Evolutionary conservation across 1,284 basidiomycete genomes (phyloP).

Genomic region (Trametes pubescens): DNA sequence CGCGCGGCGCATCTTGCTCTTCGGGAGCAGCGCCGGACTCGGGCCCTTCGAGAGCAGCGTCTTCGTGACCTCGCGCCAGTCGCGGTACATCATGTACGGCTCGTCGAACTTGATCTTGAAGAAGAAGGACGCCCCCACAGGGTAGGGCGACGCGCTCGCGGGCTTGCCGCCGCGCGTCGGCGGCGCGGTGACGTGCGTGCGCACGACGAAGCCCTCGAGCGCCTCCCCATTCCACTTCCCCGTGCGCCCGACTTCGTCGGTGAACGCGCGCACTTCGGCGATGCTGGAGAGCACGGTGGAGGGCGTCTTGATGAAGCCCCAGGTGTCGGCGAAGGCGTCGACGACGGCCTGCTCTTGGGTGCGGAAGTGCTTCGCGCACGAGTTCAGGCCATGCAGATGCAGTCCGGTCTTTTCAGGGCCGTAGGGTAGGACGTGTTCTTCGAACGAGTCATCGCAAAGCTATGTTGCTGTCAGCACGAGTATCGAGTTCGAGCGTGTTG

Average conservation of each 20-base stretch:
- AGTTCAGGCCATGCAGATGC: conserved; percentile 93
- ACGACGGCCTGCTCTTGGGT: conserved; percentile 79
- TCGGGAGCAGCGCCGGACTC: conserved; percentile 53
- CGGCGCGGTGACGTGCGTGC: conserved; percentile 68
- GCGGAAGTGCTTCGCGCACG: conserved; percentile 73
- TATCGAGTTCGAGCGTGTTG: neutral
- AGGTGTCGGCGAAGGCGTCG: conserved; percentile 84
- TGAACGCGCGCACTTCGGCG: conserved; percentile 77
- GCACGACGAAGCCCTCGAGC: conserved; percentile 97
- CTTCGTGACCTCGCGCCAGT: conserved; percentile 96
- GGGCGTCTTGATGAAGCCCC: conserved; percentile 91
- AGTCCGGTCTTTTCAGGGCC: conserved; percentile 86
- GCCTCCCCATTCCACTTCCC: conserved; percentile 88
- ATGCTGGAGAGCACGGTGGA: conserved; percentile 70
- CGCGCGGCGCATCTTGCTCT: conserved; percentile 66
- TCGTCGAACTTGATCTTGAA: conserved; percentile 99
- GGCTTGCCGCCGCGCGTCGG: conserved; percentile 43
- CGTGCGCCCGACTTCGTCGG: conserved; percentile 69
- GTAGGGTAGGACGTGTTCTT: conserved; percentile 95
- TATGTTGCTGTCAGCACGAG: conserved; percentile 40
- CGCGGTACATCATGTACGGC: conserved; percentile 98
- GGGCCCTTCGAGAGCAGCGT: conserved; percentile 61
- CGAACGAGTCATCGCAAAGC: conserved; percentile 98
- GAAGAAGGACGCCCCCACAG: conserved; percentile 89
- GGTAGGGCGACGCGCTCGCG: conserved; percentile 67